Base-by-base conservation (phyloP, 352 stramenopile species). In the Globisporangium polare region DNA sequence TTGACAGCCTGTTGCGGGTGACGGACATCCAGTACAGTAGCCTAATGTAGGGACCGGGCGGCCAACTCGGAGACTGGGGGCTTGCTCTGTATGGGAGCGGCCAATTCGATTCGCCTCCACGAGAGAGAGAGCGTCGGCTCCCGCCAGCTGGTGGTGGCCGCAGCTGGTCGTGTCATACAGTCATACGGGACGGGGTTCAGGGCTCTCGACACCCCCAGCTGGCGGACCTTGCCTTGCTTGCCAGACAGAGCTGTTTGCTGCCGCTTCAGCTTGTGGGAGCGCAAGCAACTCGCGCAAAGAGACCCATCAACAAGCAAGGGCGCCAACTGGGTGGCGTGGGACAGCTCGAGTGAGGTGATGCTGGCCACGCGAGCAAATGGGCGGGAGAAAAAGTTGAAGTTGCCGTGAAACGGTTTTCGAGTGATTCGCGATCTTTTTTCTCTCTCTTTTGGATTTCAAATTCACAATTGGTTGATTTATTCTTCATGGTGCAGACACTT, bases 351-450 rank as follows among this genome's bases (percentile, higher is more conserved):
- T 20, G 41, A 46, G 41, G 33, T 39, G 33, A 39, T 39, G 33
- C 4, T 45, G 39, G 20, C 17, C 39, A 33, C 39, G 22, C 5
- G 9, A 20, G 12, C 41, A 55, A 54, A 27, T 41, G 12, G 18
- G n/a, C n/a, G n/a, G 20, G 26, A 26, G n/a, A 53, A 53, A 43
- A 39, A 6, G 26, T 37, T 53, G 26, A 53, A 53, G 47, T 37
- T 35, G 47, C 24, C 26, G 47, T 39, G 47, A 42, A 42, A 22
- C 47, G 17, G 3, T 53, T 41, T 41, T 43, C 17, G 7, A n/a
- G 37, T 42, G 37, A 18, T n/a, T 45, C 9, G 41, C 41, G 41
- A 46, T 46, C 18, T 22, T 22, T 46, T 46, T 46, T 53, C 22
- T 53, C n/a, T n/a, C n/a, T n/a, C n/a, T 26, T 29, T 31, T 5